These are phyloP conservation scores for Liquidambar formosana DNA, from an alignment of 164 flowering plant species.

Conservation along the genomic window DNA sequence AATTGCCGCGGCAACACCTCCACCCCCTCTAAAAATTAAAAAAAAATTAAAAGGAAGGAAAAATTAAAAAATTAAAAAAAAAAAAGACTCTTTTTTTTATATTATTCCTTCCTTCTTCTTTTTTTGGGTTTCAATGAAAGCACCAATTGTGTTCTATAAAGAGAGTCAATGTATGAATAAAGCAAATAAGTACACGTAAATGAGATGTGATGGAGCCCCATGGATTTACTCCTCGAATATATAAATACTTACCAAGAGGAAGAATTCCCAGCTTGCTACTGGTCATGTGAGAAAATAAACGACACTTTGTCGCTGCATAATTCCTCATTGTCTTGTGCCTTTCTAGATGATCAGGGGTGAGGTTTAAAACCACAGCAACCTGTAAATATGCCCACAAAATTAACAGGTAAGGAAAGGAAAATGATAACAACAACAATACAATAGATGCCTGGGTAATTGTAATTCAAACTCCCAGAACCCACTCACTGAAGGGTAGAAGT, in stretches of 20 bases:
- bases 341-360: constrained; percentile 51
- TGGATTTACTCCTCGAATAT: neutral
- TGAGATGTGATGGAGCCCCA: neutral
- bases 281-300: constrained; percentile 41
- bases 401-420: neutral
- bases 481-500: constrained; percentile 47
- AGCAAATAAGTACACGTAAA: neutral
- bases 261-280: constrained; percentile 36
- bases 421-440: neutral
- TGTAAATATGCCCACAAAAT: constrained; percentile 12
- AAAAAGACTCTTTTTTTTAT: too few species aligned
- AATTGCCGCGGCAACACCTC: too few species aligned
- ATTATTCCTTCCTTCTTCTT: too few species aligned
- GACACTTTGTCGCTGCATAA: constrained; percentile 41
- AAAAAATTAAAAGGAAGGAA: too few species aligned
- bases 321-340: constrained; percentile 47
- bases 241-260: constrained; percentile 30
- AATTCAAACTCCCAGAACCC: constrained; percentile 3
- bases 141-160: neutral
- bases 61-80: too few species aligned
- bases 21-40: too few species aligned
- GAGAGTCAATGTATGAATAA: neutral
- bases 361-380: constrained; percentile 49
- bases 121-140: too few species aligned
- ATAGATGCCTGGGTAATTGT: neutral